Evolutionary conservation across 2,329 filamentous ascomycete genomes (phyloP), one percentile per base, ranked within the genome.

Genomic region (Alternaria gansuensis): DNA sequence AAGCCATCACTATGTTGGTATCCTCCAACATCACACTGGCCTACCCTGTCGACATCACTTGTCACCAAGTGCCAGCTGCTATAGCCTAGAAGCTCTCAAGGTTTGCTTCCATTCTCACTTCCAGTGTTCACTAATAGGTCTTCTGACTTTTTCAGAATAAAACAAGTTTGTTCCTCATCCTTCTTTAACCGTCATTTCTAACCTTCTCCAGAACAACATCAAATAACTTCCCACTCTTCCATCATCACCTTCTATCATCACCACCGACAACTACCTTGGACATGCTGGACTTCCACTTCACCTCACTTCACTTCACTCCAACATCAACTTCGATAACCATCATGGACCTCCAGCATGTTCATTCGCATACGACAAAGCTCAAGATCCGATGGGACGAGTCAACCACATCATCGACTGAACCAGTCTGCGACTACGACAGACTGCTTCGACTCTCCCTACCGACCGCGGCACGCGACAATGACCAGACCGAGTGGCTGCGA

Each of bases 371-470:
- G 31, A 41, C 39, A 28, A 36, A 48, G 28, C 24, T 10, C 24
- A 26, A 45, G 24, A 23, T 34, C 11, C 44, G 44, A 39, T 51
- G 9, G 36, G 52, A 43, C 43, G 52, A 55, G 44, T 49, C 52
- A n/a, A 17, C 14, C 10, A 28, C 17, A 43, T 40, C 48, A 39
- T 51, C 48, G 48, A n/a, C 48, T 34, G 34, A 55, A 50, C 52
- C 52, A 50, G 36, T 50, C 34, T 44, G 14, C 44, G 28, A 33
- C 26, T 14, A 28, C 23, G 17, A 49, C 37, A 43, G 53, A 45
- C 37, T 55, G 53, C 21, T 55, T 48, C 44, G 52, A 55, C 52
- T 49, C 52, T 49, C 44, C 44, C 6, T 17, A 34, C 44, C 52
- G 34, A 41, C 44, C 52, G 34, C 44, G 52, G 44, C 44, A 26